Evolutionary conservation across 2,329 filamentous ascomycete genomes (phyloP).

Genomic region (Neopestalotiopsis sp.): DNA sequence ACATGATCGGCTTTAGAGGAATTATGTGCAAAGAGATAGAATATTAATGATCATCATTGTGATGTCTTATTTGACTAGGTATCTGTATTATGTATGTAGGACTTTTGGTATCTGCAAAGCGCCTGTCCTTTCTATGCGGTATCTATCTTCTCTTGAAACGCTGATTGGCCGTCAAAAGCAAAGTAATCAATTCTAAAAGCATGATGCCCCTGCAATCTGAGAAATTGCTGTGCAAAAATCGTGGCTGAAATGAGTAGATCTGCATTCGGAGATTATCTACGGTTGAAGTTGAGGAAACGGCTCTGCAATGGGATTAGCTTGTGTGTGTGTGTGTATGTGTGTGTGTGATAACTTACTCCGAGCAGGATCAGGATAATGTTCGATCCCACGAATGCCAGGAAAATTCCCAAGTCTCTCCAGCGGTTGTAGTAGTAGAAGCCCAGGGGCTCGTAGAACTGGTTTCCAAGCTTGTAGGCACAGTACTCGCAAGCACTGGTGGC

Average conservation of each 20-base stretch:
- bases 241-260: background rate
- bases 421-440: slow-evolving; percentile 69
- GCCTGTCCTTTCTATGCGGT: background rate
- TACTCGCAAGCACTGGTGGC: slow-evolving; percentile 74
- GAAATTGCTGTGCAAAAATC: background rate
- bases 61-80: background rate
- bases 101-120: background rate
- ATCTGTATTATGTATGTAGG: background rate
- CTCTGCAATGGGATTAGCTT: slow-evolving; percentile 39
- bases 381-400: slow-evolving; percentile 74
- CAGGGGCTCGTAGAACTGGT: slow-evolving; percentile 77
- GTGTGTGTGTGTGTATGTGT: slow-evolving; percentile 10
- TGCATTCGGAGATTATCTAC: slow-evolving; percentile 39
- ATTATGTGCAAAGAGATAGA: too few species aligned
- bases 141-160: background rate
- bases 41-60: too few species aligned
- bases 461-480: slow-evolving; percentile 80
- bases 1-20: too few species aligned
- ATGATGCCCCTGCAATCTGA: background rate
- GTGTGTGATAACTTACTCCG: slow-evolving; percentile 49
- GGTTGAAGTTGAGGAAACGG: slow-evolving; percentile 60
- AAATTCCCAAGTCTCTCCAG: slow-evolving; percentile 86
- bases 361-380: slow-evolving; percentile 69
- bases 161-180: background rate
- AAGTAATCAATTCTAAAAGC: background rate